Conservation (phyloP, 2,329 filamentous ascomycete genomes). For the Aspergillus versicolor region DNA sequence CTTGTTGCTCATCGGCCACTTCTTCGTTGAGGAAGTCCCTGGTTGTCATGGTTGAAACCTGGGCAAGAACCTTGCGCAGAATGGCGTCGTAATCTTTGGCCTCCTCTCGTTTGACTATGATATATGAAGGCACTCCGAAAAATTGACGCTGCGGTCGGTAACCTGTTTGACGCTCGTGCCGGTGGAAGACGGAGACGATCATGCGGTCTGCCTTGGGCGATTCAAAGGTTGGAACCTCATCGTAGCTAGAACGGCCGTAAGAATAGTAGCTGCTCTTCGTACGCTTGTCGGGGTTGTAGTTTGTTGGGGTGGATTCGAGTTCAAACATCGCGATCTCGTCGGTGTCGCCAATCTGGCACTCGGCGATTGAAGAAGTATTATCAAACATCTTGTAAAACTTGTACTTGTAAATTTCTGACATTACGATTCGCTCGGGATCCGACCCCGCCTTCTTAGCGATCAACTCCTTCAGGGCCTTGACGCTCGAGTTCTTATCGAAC, state of each 20-base stretch:
- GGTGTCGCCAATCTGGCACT: conserved; percentile 62
- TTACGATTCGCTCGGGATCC: conserved; percentile 65
- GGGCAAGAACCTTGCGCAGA: conserved; percentile 74
- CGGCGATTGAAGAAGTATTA: conserved; percentile 66
- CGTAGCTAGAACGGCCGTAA: conserved; percentile 35
- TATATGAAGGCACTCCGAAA: conserved; percentile 57
- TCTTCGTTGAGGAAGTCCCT: conserved; percentile 61
- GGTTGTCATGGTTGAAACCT: conserved; percentile 74
- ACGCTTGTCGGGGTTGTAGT: conserved; percentile 60
- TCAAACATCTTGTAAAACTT: conserved; percentile 87
- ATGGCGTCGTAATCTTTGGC: conserved; percentile 68
- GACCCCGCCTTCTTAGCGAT: conserved; percentile 54
- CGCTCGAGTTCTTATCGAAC: conserved; percentile 65
- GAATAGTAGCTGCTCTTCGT: conserved; percentile 44
- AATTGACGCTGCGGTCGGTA: conserved; percentile 29
- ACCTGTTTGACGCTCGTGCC: conserved; percentile 29
- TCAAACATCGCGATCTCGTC: conserved; percentile 74
- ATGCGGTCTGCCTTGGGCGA: conserved; percentile 47
- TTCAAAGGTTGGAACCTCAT: conserved; percentile 40
- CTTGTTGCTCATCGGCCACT: conserved; percentile 51
- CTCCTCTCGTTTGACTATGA: conserved; percentile 73
- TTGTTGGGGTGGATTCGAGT: conserved; percentile 74
- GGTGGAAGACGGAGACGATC: conserved; percentile 51
- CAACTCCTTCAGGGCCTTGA: conserved; percentile 51
- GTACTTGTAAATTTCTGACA: conserved; percentile 76